Conservation (phyloP, 345 rosid species). For the Citrus medica region DNA sequence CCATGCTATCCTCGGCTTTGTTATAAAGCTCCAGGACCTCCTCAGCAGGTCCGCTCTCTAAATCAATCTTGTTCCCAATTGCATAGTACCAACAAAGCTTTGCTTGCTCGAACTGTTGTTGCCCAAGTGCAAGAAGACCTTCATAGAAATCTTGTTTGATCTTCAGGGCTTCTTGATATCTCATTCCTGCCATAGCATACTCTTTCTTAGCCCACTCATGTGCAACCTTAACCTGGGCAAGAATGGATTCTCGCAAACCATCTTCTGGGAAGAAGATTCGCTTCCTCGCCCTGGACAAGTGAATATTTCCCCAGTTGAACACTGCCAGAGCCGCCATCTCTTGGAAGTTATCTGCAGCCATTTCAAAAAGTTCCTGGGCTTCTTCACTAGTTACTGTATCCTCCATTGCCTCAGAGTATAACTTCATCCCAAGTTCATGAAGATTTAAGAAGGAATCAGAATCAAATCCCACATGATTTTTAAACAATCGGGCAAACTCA, state of each 20-base stretch:
- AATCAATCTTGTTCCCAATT: constrained; percentile 57
- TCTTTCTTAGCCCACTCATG: constrained; percentile 78
- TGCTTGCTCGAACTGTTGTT: constrained; percentile 94
- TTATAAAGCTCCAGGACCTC: constrained; percentile 84
- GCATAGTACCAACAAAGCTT: constrained; percentile 93
- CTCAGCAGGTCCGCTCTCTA: constrained; percentile 62
- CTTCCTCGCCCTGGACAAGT: constrained; percentile 87
- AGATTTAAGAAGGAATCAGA: constrained; percentile 93
- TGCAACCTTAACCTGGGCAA: constrained; percentile 51
- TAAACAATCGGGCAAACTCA: constrained; percentile 87
- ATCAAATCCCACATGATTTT: constrained; percentile 94
- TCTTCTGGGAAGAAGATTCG: constrained; percentile 64
- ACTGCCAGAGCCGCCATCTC: constrained; percentile 95
- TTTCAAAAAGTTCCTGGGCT: constrained; percentile 78
- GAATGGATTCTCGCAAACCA: constrained; percentile 52
- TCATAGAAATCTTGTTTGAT: constrained; percentile 90
- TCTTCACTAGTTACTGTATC: constrained; percentile 82
- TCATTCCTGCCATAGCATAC: constrained; percentile 65
- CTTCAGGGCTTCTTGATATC: constrained; percentile 75
- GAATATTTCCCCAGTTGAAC: constrained; percentile 97
- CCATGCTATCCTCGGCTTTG: constrained; percentile 98
- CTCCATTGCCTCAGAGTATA: constrained; percentile 93
- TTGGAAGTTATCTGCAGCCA: constrained; percentile 89
- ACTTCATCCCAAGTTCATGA: constrained; percentile 91
- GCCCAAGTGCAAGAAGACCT: constrained; percentile 93